phyloP scores from a whole-genome alignment of 1,139 yeast genomes.

The Pichia kudriavzevii region DNA sequence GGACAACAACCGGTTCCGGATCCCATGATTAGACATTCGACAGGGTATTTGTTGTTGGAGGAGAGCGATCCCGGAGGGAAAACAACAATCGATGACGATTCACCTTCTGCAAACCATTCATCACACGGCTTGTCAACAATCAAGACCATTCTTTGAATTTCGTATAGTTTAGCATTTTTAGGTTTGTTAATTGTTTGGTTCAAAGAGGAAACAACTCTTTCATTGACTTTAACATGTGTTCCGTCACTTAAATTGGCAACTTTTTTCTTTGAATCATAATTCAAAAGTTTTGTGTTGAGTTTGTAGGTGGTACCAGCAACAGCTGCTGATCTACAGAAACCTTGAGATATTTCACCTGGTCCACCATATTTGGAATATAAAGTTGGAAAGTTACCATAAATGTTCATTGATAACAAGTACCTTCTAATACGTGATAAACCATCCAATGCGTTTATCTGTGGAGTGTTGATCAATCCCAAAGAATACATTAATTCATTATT shows the following conservation, averaged over 20 bases:
- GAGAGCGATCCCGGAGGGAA: conserved; percentile 86
- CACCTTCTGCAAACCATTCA: conserved; percentile 87
- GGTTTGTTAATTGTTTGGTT: conserved; percentile 52
- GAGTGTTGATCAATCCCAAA: conserved; percentile 66
- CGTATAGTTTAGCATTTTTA: conserved; percentile 32
- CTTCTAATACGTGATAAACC: conserved; percentile 79
- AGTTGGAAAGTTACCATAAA: conserved; percentile 91
- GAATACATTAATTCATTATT: conserved; percentile 77
- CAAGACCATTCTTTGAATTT: conserved; percentile 69
- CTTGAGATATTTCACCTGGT: conserved; percentile 94
- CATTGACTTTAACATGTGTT: conserved; percentile 62
- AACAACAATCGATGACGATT: conserved; percentile 78
- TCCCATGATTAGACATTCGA: conserved; percentile 82
- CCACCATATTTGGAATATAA: conserved; percentile 91
- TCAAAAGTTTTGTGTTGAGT: conserved; percentile 56
- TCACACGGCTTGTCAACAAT: conserved; percentile 80
- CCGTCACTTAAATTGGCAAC: conserved; percentile 75
- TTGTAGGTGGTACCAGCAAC: conserved; percentile 96
- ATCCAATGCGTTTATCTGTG: conserved; percentile 55
- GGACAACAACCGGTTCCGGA: conserved; percentile 91
- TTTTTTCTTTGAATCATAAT: conserved; percentile 58
- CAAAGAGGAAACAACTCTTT: conserved; percentile 65
- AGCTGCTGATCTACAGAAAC: conserved; percentile 95
- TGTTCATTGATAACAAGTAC: conserved; percentile 78
- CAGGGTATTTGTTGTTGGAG: conserved; percentile 59